A percentile compares a stretch with the other conserved stretches of the same genome.
Evolutionary conservation across 2,329 filamentous ascomycete species (phyloP).

Genomic region (Pseudomassariella vexata): DNA sequence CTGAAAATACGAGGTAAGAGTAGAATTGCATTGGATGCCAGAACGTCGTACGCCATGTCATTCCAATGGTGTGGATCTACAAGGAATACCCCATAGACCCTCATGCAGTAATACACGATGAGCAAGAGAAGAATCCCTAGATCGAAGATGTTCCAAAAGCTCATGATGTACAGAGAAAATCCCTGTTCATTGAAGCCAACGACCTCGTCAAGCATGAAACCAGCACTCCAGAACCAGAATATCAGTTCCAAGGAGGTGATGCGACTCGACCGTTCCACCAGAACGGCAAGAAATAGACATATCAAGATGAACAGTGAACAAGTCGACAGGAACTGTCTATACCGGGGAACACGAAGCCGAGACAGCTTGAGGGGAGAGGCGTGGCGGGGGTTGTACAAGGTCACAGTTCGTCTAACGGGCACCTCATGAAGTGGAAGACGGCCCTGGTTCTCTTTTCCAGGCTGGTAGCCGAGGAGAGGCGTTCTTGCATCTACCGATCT

Average conservation of each 20-base stretch:
- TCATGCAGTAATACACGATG: conserved; percentile 83
- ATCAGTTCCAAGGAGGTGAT: conserved; percentile 82
- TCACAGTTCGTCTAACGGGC: conserved; percentile 65
- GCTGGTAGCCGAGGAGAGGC: conserved; percentile 40
- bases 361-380: conserved; percentile 90
- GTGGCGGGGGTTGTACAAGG: conserved; percentile 83
- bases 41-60: conserved; percentile 85
- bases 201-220: conserved; percentile 94
- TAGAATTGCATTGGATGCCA: conserved; percentile 84
- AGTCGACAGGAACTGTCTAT: conserved; percentile 85
- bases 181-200: conserved; percentile 96
- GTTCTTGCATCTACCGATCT: conserved; percentile 40
- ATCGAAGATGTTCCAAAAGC: conserved; percentile 96
- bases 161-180: conserved; percentile 94
- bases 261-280: conserved; percentile 66
- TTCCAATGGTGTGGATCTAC: conserved; percentile 71
- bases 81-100: conserved; percentile 80
- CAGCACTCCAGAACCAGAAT: conserved; percentile 97
- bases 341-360: conserved; percentile 81
- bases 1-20: conserved; percentile 89
- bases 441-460: conserved; percentile 22
- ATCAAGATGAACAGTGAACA: conserved; percentile 81
- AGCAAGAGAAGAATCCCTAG: conserved; percentile 82
- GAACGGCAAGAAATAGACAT: conserved; percentile 76
- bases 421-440: conserved; percentile 28